Conservation (phyloP, 2,329 filamentous ascomycete genomes). For the Penicillium sp. region DNA sequence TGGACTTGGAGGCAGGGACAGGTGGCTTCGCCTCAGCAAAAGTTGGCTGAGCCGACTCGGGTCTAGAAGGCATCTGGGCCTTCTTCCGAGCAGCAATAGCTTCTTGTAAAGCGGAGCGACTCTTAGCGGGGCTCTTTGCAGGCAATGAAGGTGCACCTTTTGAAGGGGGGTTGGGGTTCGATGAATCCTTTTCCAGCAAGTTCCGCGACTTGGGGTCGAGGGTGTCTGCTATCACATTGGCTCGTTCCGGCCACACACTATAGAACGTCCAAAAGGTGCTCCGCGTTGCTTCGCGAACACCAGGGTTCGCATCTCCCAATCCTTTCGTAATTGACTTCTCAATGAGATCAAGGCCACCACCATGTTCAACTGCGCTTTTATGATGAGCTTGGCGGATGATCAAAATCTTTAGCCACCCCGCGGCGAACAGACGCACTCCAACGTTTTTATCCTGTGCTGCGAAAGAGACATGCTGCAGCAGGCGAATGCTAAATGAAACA, state of each 20-base stretch:
- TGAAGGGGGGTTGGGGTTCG: conserved; percentile 58
- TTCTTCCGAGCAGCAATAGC: conserved; percentile 81
- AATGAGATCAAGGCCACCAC: conserved; percentile 75
- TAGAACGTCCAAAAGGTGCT: conserved; percentile 84
- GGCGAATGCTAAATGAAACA: conserved; percentile 73
- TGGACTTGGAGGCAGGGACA: conserved; percentile 35
- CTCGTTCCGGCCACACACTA: conserved; percentile 72
- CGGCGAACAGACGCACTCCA: conserved; percentile 74
- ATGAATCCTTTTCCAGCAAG: conserved; percentile 76
- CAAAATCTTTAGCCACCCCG: conserved; percentile 81
- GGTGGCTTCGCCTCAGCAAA: conserved; percentile 47
- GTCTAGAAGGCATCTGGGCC: conserved; percentile 53
- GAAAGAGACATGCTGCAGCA: conserved; percentile 80
- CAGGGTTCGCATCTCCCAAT: conserved; percentile 83
- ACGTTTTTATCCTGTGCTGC: conserved; percentile 93
- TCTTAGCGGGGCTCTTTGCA: conserved; percentile 20
- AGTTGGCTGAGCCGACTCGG: conserved; percentile 58
- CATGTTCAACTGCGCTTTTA: conserved; percentile 79
- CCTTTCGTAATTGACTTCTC: conserved; percentile 89
- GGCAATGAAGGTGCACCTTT: conserved; percentile 18
- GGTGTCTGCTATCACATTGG: conserved; percentile 72
- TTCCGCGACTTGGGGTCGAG: conserved; percentile 77
- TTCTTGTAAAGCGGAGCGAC: conserved; percentile 67
- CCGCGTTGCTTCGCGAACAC: conserved; percentile 82
- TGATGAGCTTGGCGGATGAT: conserved; percentile 73